phyloP scores from a whole-genome alignment of 345 rosid species.

The Isatis tinctoria region DNA sequence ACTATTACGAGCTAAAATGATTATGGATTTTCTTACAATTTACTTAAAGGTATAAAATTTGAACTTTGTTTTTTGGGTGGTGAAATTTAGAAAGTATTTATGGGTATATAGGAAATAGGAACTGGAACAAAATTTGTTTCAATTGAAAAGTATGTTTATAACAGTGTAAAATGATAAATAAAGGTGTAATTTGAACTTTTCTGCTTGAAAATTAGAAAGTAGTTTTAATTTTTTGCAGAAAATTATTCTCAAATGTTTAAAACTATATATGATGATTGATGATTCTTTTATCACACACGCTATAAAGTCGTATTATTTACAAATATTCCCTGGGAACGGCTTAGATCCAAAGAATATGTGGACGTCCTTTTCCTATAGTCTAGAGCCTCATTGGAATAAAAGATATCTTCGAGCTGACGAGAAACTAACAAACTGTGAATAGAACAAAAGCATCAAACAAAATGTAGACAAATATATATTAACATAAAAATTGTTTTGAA shows the following conservation, averaged over 20 bases:
- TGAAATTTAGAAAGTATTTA: too few relatives aligned
- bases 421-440: conserved; percentile 3
- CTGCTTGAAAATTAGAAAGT: neutral
- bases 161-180: too few relatives aligned
- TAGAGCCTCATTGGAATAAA: neutral
- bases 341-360: conserved; percentile 35
- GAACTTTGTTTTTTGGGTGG: too few relatives aligned
- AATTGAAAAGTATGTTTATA: too few relatives aligned
- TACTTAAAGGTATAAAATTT: too few relatives aligned
- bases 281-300: conserved; percentile 9
- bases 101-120: too few relatives aligned
- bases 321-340: conserved; percentile 28
- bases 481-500: neutral
- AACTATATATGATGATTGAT: conserved; percentile 9
- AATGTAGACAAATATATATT: neutral
- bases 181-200: too few relatives aligned
- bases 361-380: conserved; percentile 15
- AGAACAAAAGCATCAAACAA: conserved; percentile 23
- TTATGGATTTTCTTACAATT: too few relatives aligned
- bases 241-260: neutral
- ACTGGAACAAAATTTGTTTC: too few relatives aligned
- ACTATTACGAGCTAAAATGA: too few relatives aligned
- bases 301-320: conserved; percentile 20
- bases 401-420: conserved; percentile 26
- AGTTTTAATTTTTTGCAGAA: neutral